A percentile compares a stretch with the other conserved stretches of the same genome.
phyloP scores from a whole-genome alignment of 331 rosid genomes.

The Prunus yedoensis region DNA sequence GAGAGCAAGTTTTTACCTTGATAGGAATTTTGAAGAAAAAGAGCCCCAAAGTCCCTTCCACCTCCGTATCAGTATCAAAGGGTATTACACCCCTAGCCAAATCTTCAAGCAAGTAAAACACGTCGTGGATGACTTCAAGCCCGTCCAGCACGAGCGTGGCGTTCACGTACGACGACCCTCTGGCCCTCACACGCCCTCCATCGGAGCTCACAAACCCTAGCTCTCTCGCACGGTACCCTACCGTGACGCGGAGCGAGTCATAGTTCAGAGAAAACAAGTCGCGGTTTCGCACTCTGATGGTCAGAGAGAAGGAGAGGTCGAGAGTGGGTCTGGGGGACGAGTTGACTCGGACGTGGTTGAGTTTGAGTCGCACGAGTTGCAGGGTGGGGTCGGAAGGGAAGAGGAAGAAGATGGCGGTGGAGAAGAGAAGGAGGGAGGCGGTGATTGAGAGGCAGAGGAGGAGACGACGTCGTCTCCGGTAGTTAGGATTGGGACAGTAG shows the following conservation, averaged over 20 bases:
- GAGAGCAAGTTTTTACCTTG: slow-evolving; percentile 40
- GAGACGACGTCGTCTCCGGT: slow-evolving; percentile 20
- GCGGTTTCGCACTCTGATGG: slow-evolving; percentile 52
- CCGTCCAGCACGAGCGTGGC: slow-evolving; percentile 68
- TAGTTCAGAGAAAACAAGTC: slow-evolving; percentile 73
- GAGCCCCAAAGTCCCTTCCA: slow-evolving; percentile 66
- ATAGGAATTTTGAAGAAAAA: slow-evolving; percentile 61
- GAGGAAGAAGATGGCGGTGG: slow-evolving; percentile 34
- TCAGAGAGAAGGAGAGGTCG: slow-evolving; percentile 63
- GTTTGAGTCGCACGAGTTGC: slow-evolving; percentile 50
- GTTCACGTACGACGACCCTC: slow-evolving; percentile 59
- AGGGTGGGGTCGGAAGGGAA: slow-evolving; percentile 74
- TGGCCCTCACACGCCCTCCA: slow-evolving; percentile 60
- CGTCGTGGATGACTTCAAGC: slow-evolving; percentile 63
- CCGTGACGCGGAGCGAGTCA: slow-evolving; percentile 46
- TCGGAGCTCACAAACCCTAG: slow-evolving; percentile 53
- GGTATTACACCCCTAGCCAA: slow-evolving; percentile 71
- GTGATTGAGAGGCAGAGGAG: slow-evolving; percentile 31
- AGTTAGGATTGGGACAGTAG: slow-evolving; percentile 16
- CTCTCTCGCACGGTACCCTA: slow-evolving; percentile 80
- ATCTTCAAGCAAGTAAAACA: slow-evolving; percentile 71
- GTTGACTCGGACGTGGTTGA: slow-evolving; percentile 55
- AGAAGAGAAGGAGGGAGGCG: slow-evolving; percentile 34
- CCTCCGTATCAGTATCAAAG: slow-evolving; percentile 62
- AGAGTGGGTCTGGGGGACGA: slow-evolving; percentile 44